Base-by-base conservation (phyloP, 805 yeast genomes). In the Candida ovalis region DNA sequence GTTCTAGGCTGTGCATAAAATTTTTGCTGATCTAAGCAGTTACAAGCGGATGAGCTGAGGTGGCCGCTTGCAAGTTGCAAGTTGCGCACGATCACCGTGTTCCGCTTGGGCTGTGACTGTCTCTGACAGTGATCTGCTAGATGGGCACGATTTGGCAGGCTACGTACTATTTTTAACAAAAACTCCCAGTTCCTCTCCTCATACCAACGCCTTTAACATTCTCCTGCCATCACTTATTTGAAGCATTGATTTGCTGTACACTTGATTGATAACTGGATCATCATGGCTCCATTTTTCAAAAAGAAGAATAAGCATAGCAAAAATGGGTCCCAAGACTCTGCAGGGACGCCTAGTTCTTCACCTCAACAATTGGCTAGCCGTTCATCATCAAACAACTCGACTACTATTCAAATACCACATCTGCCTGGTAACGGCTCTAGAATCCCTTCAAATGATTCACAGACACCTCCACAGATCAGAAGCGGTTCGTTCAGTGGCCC, bases 231-330 rank as follows among this genome's bases (percentile, higher is more conserved):
- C 5, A 12, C 28, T 7, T 25, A 30, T 10, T 30, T 30, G 35
- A 30, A 30, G 17, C 12, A 15, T 10, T 5, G 13, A 30, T 30
- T 15, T 30, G 35, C n/a, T n/a, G n/a, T n/a, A n/a, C n/a, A n/a
- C n/a, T n/a, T n/a, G n/a, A n/a, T n/a, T n/a, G n/a, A n/a, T n/a
- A n/a, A n/a, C n/a, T n/a, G n/a, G n/a, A n/a, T 21, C 23, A 39
- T 15, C 21, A 51, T 51, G 57, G 45, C 59, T 12, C 59, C 62
- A 1, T 58, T 61, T 40, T 61, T 60, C 51, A 61, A 58, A 47
- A 58, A 54, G 40, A 61, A 55, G 52, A 49, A 38, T 30, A 54
- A 52, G 30, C 57, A 51, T 35, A 22, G 52, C 37, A 54, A 53
- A 33, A 23, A 41, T 24, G 43, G 39, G 15, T 47, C 58, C 2